Evolutionary conservation across 2,329 filamentous ascomycete genomes (phyloP), one percentile per base, ranked within the genome.

Genomic region (Ascochyta pisi): DNA sequence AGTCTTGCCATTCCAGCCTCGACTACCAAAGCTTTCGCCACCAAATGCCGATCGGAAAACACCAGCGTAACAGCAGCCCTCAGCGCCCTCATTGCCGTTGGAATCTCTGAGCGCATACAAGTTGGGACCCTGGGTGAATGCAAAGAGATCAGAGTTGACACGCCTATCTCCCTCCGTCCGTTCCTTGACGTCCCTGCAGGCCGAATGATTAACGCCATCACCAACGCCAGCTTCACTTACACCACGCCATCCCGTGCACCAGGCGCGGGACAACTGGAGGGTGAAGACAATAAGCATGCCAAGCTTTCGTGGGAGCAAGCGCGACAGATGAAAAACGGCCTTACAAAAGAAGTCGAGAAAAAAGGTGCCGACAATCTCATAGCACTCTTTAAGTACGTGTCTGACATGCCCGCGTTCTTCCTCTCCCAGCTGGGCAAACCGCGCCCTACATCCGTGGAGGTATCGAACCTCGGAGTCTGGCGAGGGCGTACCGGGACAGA

Each of bases 401-500:
- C 69, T 12, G 63, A 81, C 47, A 74, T 77, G 34, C 73, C 74
- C 3, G 71, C 73, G 1, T 67, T 77, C 12, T 76, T 79, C 38
- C 49, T 63, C 3, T 67, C 70, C 0, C 74, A 76, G 45, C 19
- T 79, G 1, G 80, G 79, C 3, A 74, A 76, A 39, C 61, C 70
- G 3, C 68, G 81, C 2, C 66, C 62, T 0, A 61, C 65, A 15
- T 76, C 71, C 8, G 79, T 77, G 22, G 80, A 83, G 58, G 52
- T 83, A 7, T 81, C 80, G 0, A 83, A 81, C 62, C 49, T 83
- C 4, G 81, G 81, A 0, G 64, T 76, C 2, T 69, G 78, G 29
- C 29, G 29, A 4, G 10, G 10, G 10, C 29, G 29, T 31, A 3
- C 8, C 9, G 29, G 29, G 10, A 12, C 9, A 50, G 55, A 7